Evolutionary conservation across 2,329 filamentous ascomycete genomes (phyloP).

Genomic region (Penicillium nordicum): DNA sequence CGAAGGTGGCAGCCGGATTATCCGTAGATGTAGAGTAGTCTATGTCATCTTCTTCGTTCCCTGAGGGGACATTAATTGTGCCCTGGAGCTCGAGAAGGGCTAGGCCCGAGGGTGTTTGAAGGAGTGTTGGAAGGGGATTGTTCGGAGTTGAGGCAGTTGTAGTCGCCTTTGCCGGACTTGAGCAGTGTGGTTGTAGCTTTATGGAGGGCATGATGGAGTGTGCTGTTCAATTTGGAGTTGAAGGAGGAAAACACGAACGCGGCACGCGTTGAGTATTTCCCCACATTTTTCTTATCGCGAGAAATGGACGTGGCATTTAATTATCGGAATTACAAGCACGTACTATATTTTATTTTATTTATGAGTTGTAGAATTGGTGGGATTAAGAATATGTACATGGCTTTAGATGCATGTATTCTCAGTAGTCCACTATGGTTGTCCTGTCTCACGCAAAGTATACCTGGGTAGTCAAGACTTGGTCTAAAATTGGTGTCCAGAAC

Average conservation of each 20-base stretch:
- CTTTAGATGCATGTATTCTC: not conserved
- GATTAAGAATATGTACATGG: not conserved
- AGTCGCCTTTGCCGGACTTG: conserved; percentile 2
- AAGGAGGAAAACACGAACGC: conserved; percentile 13
- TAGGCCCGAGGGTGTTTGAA: conserved; percentile 84
- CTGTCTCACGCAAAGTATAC: not conserved
- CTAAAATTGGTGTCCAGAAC: not conserved
- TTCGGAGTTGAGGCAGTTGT: conserved; percentile 6
- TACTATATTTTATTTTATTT: not conserved
- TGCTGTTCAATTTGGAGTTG: not conserved
- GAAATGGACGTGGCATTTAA: not conserved
- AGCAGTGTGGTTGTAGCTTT: conserved; percentile 33
- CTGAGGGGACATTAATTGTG: conserved; percentile 69
- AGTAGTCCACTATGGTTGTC: not conserved
- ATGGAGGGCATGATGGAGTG: conserved; percentile 39
- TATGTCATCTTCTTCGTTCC: conserved; percentile 27
- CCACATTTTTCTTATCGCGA: conserved; percentile 9
- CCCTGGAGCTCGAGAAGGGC: conserved; percentile 92
- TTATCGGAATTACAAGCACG: not conserved
- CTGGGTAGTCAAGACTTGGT: not conserved
- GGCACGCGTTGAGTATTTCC: conserved; percentile 17
- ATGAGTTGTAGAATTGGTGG: not conserved
- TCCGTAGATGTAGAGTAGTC: conserved; percentile 16
- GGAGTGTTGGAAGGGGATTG: conserved; percentile 71
- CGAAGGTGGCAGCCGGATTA: conserved; percentile 22